These are phyloP conservation scores for Termitomyces sp. DNA, from an alignment of 768 basidiomycete species.

Conservation along the genomic window DNA sequence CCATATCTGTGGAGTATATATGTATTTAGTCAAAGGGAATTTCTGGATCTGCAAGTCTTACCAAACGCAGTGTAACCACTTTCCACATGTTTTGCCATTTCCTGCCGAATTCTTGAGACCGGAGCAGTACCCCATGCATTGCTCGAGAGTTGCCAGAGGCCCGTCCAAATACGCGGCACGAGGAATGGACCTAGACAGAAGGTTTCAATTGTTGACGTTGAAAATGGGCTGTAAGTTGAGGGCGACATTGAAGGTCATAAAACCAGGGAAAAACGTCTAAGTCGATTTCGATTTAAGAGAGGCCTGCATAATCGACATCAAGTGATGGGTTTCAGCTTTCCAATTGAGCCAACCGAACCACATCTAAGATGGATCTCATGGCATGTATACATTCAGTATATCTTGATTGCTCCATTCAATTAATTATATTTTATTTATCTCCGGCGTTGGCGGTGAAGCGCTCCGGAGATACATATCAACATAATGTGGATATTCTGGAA, in stretches of 20 bases:
- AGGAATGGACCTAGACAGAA: conserved; percentile 51
- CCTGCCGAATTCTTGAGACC: conserved; percentile 54
- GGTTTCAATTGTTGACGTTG: conserved; percentile 27
- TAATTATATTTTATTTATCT: background rate
- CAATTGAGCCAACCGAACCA: too few relatives aligned
- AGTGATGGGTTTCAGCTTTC: too few relatives aligned
- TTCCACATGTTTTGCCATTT: conserved; percentile 60
- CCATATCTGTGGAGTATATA: conserved; percentile 42
- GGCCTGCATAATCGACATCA: background rate
- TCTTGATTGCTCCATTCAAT: background rate
- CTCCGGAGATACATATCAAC: too few relatives aligned
- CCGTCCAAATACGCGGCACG: conserved; percentile 66
- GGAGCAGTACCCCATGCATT: conserved; percentile 81
- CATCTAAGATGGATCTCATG: too few relatives aligned
- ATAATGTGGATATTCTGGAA: too few relatives aligned
- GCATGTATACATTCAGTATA: too few relatives aligned
- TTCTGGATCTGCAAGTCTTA: conserved; percentile 17
- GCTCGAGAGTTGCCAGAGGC: conserved; percentile 83
- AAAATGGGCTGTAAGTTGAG: conserved; percentile 14
- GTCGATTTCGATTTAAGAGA: conserved; percentile 2
- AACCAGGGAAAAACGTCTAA: background rate
- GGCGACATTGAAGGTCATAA: conserved; percentile 2
- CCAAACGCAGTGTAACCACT: conserved; percentile 63
- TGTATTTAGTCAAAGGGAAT: background rate
- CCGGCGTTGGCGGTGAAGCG: background rate